These are phyloP conservation scores for Mortierella sp. DNA, from an alignment of 371 early-diverging fungal species.

Conservation along the genomic window DNA sequence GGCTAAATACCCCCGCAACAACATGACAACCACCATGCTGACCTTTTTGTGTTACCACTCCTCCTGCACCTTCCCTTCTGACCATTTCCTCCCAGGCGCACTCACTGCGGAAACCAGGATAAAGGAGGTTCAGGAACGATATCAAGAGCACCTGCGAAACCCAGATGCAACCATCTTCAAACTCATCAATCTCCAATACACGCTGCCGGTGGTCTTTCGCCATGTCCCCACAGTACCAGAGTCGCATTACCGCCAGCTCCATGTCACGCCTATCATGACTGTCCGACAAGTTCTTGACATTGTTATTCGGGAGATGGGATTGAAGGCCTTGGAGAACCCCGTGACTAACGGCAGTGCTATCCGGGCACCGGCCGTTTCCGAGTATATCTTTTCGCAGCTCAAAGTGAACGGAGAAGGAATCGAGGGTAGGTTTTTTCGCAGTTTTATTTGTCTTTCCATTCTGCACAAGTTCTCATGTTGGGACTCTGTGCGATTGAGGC, in stretches of 20 bases:
- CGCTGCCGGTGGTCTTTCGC: conserved; percentile 49
- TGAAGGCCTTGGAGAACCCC: conserved; percentile 33
- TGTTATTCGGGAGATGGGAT: conserved; percentile 49
- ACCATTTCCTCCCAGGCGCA: conserved; percentile 20
- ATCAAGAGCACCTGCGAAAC: conserved; percentile 41
- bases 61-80: not conserved
- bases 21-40: conserved; percentile 4
- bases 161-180: conserved; percentile 52
- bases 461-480: not conserved
- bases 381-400: conserved; percentile 45
- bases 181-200: conserved; percentile 43
- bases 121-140: conserved; percentile 45
- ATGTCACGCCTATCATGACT: conserved; percentile 40
- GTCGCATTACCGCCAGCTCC: conserved; percentile 50
- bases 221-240: conserved; percentile 56
- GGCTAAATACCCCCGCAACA: not conserved
- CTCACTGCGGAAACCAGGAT: conserved; percentile 38
- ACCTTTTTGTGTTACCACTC: not conserved
- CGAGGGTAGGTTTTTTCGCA: conserved; percentile 33
- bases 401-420: conserved; percentile 37
- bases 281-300: conserved; percentile 44
- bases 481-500: not conserved
- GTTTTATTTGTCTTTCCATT: not conserved
- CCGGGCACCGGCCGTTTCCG: conserved; percentile 22
- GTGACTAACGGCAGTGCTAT: conserved; percentile 1